These are phyloP conservation scores for Hemerocallis citrina DNA, from an alignment of 106 monocot genomes.

Conservation along the genomic window DNA sequence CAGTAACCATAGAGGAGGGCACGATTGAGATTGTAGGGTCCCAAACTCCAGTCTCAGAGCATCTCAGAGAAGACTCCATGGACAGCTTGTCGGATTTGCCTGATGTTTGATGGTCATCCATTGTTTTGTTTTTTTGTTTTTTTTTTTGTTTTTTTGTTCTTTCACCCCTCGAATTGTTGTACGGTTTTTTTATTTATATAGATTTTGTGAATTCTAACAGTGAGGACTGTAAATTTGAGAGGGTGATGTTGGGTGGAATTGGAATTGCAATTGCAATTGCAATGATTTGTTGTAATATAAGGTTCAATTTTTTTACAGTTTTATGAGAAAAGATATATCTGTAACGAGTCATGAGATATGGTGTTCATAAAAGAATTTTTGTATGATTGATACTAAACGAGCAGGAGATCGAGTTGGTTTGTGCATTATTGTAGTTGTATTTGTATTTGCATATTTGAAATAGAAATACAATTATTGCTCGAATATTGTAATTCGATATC, in stretches of 20 bases:
- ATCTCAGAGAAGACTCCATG: slow-evolving; percentile 40
- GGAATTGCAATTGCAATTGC: no score
- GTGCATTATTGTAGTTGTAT: no score
- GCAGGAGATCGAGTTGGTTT: no score
- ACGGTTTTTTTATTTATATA: neutral
- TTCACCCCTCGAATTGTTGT: slow-evolving; percentile 3
- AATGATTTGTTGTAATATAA: no score
- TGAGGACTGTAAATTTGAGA: neutral
- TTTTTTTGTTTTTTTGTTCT: slow-evolving; percentile 3
- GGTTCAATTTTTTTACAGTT: no score
- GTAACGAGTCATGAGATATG: no score
- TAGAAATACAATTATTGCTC: no score
- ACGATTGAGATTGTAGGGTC: neutral
- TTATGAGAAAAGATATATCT: no score
- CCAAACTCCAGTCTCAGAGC: slow-evolving; percentile 21
- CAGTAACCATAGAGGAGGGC: slow-evolving; percentile 24
- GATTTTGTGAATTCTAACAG: slow-evolving; percentile 17
- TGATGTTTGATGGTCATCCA: slow-evolving; percentile 27
- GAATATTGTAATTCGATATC: no score
- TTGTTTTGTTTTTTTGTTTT: slow-evolving; percentile 1
- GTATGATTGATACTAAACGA: no score
- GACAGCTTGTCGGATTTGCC: slow-evolving; percentile 42
- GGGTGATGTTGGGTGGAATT: neutral
- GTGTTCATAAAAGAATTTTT: no score
- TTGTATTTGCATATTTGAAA: no score